These are phyloP conservation scores for Cadophora malorum DNA, from an alignment of 2,329 filamentous ascomycete species.

Conservation along the genomic window DNA sequence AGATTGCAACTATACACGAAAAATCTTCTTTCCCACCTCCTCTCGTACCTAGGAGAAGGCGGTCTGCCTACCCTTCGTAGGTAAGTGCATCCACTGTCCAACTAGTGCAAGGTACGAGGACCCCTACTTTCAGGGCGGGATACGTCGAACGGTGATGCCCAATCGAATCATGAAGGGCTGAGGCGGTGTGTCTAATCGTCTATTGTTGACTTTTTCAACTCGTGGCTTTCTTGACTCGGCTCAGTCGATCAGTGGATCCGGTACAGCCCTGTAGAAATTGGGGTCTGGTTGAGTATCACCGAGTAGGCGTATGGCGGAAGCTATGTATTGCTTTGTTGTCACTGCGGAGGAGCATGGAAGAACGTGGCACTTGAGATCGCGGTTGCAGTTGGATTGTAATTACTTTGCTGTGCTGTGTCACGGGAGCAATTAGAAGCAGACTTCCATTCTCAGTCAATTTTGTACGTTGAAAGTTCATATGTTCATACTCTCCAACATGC, in stretches of 20 bases:
- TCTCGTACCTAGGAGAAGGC: background rate
- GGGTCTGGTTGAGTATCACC: too few species aligned
- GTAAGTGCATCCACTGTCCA: background rate
- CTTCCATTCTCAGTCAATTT: background rate
- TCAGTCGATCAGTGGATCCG: too few species aligned
- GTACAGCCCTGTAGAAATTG: too few species aligned
- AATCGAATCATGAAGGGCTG: background rate
- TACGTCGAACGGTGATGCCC: background rate
- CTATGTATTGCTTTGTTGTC: too few species aligned
- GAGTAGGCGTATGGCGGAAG: too few species aligned
- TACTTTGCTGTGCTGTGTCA: too few species aligned
- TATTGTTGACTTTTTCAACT: background rate
- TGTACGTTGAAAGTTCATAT: slow-evolving; percentile 6
- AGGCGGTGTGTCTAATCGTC: background rate
- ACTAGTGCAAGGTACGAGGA: background rate
- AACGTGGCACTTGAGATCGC: too few species aligned
- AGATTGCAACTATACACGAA: too few species aligned
- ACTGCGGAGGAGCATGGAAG: too few species aligned
- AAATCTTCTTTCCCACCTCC: too few species aligned
- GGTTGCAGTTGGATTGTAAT: too few species aligned
- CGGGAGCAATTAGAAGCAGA: background rate
- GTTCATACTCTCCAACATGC: slow-evolving; percentile 3
- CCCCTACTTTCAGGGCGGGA: background rate
- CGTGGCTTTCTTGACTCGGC: background rate
- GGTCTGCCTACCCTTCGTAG: background rate